phyloP scores from a whole-genome alignment of 495 filamentous ascomycete genomes.

The Aspergillus bertholletiae region DNA sequence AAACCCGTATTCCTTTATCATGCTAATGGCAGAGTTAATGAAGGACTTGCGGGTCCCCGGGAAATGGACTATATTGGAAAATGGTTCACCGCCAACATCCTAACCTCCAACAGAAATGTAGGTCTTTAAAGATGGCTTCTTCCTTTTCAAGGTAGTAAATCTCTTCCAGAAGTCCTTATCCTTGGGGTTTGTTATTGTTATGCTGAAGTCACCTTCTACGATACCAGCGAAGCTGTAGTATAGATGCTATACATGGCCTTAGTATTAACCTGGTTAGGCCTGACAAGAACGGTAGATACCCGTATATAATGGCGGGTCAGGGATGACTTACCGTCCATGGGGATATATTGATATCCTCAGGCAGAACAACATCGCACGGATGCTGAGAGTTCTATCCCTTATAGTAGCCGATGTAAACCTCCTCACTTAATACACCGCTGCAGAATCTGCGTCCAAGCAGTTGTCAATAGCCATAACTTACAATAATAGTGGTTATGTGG shows the following conservation, averaged over 20 bases:
- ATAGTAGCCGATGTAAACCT: conserved; percentile 1
- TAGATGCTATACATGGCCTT: too few relatives aligned
- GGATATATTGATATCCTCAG: neutral
- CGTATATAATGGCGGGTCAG: too few relatives aligned
- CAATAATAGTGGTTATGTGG: neutral
- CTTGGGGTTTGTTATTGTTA: neutral
- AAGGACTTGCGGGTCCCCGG: conserved; percentile 35
- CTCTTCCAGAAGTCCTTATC: neutral
- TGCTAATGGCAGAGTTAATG: conserved; percentile 33
- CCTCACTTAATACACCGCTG: neutral
- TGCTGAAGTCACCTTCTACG: neutral
- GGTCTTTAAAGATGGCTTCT: conserved; percentile 22
- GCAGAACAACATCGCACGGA: neutral
- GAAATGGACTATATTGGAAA: conserved; percentile 29
- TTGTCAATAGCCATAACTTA: too few relatives aligned
- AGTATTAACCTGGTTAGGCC: too few relatives aligned
- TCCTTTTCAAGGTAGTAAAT: neutral
- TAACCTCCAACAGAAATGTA: conserved; percentile 46
- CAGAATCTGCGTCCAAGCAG: neutral
- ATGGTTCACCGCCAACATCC: conserved; percentile 27
- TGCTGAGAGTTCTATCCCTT: neutral
- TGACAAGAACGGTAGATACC: too few relatives aligned
- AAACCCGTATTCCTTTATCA: conserved; percentile 48
- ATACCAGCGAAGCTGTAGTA: too few relatives aligned
- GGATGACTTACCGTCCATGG: neutral